Percentiles rank a stretch among this genome's conserved stretches.
Evolutionary conservation across 2,329 filamentous ascomycete species (phyloP).

Genomic region (Cytospora schulzeri): DNA sequence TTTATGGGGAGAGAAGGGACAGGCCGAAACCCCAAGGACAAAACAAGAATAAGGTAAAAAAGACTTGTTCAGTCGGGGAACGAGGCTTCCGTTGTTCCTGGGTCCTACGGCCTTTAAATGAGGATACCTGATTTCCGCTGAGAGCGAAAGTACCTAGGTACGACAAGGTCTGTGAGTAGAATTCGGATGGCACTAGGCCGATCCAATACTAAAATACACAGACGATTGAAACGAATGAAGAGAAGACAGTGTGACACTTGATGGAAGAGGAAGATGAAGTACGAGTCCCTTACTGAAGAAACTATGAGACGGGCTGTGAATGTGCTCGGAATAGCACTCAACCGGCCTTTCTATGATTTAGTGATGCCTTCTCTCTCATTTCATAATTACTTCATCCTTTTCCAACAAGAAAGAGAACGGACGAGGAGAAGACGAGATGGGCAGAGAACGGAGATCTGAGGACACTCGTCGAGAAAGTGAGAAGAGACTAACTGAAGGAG

Average conservation of each 20-base stretch:
- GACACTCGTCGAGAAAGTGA: neutral
- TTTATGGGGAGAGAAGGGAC: no score
- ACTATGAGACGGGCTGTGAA: conserved; percentile 4
- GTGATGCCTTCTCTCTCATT: neutral
- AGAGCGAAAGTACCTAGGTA: neutral
- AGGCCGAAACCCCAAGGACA: no score
- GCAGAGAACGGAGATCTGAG: neutral
- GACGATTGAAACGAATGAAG: no score
- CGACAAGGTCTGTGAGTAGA: neutral
- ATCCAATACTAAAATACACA: neutral
- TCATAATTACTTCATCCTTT: no score
- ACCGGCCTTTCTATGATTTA: neutral
- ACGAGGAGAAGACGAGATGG: neutral
- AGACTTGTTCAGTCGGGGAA: neutral
- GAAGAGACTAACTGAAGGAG: no score
- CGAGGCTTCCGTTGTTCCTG: neutral
- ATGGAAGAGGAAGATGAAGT: neutral
- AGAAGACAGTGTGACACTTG: neutral
- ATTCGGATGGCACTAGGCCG: neutral
- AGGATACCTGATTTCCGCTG: no score
- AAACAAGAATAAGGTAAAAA: no score
- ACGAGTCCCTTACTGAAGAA: conserved; percentile 12
- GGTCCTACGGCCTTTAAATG: neutral
- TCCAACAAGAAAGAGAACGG: neutral
- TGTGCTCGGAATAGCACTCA: conserved; percentile 5